A percentile compares a stretch with the other conserved stretches of the same genome.
phyloP scores from a whole-genome alignment of 1,284 basidiomycete genomes.

The Volvariella surrecta region DNA sequence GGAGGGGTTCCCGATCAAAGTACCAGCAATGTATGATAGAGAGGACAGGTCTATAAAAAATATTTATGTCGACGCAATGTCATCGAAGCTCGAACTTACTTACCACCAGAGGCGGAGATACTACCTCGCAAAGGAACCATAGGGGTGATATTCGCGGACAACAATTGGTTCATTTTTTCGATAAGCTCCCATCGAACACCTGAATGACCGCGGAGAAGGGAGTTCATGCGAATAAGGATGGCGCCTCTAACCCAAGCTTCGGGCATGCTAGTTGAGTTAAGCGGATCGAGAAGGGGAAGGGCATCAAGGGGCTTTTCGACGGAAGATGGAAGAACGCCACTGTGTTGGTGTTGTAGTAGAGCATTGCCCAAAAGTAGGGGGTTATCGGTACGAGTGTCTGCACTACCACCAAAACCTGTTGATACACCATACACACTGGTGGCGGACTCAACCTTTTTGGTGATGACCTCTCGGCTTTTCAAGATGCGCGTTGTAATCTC shows the following conservation, averaged over 20 bases:
- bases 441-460: slow-evolving; percentile 57
- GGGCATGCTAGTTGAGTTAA: slow-evolving; percentile 75
- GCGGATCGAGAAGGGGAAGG: slow-evolving; percentile 57
- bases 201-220: slow-evolving; percentile 81
- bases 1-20: slow-evolving; percentile 72
- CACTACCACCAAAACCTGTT: slow-evolving; percentile 77
- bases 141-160: slow-evolving; percentile 70
- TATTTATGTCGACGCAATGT: slow-evolving; percentile 8
- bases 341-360: slow-evolving; percentile 74
- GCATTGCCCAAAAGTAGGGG: slow-evolving; percentile 65
- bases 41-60: slow-evolving; percentile 53
- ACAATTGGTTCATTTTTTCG: slow-evolving; percentile 69
- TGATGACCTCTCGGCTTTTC: slow-evolving; percentile 53
- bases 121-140: slow-evolving; percentile 79
- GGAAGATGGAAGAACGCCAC: slow-evolving; percentile 55
- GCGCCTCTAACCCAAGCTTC: slow-evolving; percentile 87
- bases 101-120: slow-evolving; percentile 78
- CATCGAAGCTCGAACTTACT: slow-evolving; percentile 9
- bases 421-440: slow-evolving; percentile 76
- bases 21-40: slow-evolving; percentile 80
- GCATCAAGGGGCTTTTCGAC: slow-evolving; percentile 28
- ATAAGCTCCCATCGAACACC: slow-evolving; percentile 79
- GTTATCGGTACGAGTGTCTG: slow-evolving; percentile 58
- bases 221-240: slow-evolving; percentile 82
- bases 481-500: slow-evolving; percentile 40